These are phyloP conservation scores for Adiantum capillusveneris DNA, from an alignment of 75 land plant genomes.

Conservation along the genomic window DNA sequence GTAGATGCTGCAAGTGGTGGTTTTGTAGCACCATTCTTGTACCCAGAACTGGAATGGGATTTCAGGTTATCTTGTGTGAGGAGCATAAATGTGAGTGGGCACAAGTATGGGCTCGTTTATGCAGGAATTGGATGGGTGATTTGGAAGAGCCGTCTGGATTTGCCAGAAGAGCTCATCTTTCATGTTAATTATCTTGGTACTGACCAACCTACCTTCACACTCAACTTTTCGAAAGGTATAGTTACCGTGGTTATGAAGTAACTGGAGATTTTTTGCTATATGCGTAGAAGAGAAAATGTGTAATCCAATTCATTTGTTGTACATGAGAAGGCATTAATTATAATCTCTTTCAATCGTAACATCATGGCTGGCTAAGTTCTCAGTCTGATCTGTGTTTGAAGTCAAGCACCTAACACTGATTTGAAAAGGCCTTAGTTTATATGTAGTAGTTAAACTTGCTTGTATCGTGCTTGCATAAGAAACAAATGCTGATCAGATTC, in stretches of 20 bases:
- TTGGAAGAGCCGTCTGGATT: constrained; percentile 57
- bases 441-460: too few relatives aligned
- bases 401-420: too few relatives aligned
- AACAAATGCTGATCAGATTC: too few relatives aligned
- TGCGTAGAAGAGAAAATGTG: too few relatives aligned
- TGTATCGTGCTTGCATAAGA: too few relatives aligned
- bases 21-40: constrained; percentile 55
- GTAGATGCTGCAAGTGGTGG: constrained; percentile 75
- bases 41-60: constrained; percentile 63
- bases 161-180: constrained; percentile 72
- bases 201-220: constrained; percentile 79
- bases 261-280: too few relatives aligned
- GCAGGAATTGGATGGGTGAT: constrained; percentile 74
- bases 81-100: constrained; percentile 75
- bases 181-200: constrained; percentile 76
- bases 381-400: too few relatives aligned
- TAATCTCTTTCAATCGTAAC: too few relatives aligned
- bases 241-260: background rate
- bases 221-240: constrained; percentile 76
- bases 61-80: constrained; percentile 53
- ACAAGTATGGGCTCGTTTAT: constrained; percentile 70
- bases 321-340: background rate
- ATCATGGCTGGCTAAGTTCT: too few relatives aligned
- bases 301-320: background rate
- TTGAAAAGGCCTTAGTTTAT: too few relatives aligned